Evolutionary conservation across 2,329 filamentous ascomycete species (phyloP).

Genomic region (Bipolaris victoriae): DNA sequence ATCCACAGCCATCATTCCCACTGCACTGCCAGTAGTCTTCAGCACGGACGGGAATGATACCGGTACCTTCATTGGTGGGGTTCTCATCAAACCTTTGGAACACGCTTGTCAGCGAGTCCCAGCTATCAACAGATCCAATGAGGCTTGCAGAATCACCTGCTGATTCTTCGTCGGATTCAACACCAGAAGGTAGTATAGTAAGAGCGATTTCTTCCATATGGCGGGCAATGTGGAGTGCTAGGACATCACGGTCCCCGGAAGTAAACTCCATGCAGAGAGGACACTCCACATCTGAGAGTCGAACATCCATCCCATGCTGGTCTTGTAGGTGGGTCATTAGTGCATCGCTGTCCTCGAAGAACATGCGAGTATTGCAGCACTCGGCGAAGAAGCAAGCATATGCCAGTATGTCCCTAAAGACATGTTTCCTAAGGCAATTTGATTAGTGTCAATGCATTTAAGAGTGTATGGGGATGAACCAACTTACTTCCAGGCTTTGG

Average conservation of each 20-base stretch:
- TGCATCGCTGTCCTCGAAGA: not conserved
- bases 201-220: conserved; percentile 4
- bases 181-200: not conserved
- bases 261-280: not conserved
- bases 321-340: not conserved
- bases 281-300: not conserved
- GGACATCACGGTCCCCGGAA: not conserved
- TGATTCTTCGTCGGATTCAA: not conserved
- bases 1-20: too few species aligned
- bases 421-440: not conserved
- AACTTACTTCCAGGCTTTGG: not conserved
- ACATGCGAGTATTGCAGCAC: not conserved
- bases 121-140: too few species aligned
- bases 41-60: too few species aligned
- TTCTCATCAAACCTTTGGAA: too few species aligned
- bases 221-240: not conserved
- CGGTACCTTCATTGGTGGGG: too few species aligned
- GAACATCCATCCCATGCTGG: not conserved
- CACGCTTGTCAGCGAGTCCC: too few species aligned
- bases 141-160: too few species aligned
- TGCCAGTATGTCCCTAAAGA: not conserved
- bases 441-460: not conserved
- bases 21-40: too few species aligned
- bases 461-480: not conserved
- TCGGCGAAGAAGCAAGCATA: conserved; percentile 1